phyloP scores from a whole-genome alignment of 768 basidiomycete genomes.

The Botryobasidium botryosum region DNA sequence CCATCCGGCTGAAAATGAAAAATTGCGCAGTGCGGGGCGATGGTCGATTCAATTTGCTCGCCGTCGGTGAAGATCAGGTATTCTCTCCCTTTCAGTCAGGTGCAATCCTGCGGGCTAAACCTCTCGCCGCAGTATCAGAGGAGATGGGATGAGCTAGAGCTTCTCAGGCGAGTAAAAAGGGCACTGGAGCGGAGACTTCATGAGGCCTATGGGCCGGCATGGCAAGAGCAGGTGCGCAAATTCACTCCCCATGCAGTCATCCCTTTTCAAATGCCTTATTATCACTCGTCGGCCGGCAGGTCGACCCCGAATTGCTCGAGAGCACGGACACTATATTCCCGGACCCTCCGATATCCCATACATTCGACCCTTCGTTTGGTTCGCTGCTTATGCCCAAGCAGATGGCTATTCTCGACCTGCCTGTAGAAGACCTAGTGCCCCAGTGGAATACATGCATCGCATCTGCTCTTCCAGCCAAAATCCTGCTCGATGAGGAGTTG shows the following conservation, averaged over 20 bases:
- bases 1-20: constrained; percentile 42
- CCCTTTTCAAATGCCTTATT: not conserved
- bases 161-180: constrained; percentile 30
- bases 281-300: constrained; percentile 19
- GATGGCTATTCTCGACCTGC: constrained; percentile 29
- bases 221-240: constrained; percentile 23
- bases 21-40: no score
- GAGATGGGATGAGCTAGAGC: constrained; percentile 36
- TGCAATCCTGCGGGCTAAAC: no score
- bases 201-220: constrained; percentile 22
- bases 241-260: no score
- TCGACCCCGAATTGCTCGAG: constrained; percentile 24
- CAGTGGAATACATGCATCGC: constrained; percentile 35
- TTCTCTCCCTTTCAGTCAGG: no score
- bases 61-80: constrained; percentile 43
- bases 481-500: constrained; percentile 34
- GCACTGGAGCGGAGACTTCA: constrained; percentile 31
- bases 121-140: constrained; percentile 28
- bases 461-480: constrained; percentile 23
- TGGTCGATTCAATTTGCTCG: constrained; percentile 44
- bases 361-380: constrained; percentile 23
- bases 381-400: constrained; percentile 28
- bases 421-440: constrained; percentile 20
- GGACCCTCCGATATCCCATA: constrained; percentile 9
- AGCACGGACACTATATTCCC: constrained; percentile 21